These are phyloP conservation scores for Trifolium pratense DNA, from an alignment of 306 rosid genomes.

Conservation along the genomic window DNA sequence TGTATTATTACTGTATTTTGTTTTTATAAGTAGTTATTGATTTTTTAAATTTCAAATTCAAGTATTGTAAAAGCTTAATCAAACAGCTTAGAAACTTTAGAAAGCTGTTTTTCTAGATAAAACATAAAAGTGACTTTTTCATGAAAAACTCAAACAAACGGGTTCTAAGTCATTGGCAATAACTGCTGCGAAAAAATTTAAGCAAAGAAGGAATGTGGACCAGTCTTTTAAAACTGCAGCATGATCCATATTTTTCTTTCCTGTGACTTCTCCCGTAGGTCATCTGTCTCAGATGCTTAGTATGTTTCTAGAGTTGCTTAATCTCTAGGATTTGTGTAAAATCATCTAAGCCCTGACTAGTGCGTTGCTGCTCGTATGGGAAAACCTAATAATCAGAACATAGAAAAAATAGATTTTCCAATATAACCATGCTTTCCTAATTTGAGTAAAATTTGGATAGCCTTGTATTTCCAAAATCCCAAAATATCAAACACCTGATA, in stretches of 20 bases:
- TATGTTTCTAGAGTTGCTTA: background rate
- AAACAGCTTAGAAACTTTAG: background rate
- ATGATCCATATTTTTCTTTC: background rate
- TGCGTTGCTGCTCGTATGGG: background rate
- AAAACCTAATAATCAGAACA: background rate
- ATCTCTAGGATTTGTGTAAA: background rate
- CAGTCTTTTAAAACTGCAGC: background rate
- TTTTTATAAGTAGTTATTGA: background rate
- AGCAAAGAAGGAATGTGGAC: no score
- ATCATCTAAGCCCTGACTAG: background rate
- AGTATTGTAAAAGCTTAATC: background rate
- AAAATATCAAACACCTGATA: constrained; percentile 1
- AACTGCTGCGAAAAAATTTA: no score
- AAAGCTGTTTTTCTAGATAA: background rate
- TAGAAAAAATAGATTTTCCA: background rate
- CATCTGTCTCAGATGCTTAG: background rate
- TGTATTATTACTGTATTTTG: background rate
- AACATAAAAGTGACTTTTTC: background rate
- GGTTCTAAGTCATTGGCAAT: no score
- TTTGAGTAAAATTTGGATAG: background rate
- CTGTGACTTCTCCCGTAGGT: background rate
- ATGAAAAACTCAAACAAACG: background rate
- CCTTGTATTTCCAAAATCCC: background rate
- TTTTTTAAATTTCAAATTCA: background rate
- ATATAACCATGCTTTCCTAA: background rate